Conservation (phyloP, 306 rosid genomes). For the Lathyrus oleraceus region DNA sequence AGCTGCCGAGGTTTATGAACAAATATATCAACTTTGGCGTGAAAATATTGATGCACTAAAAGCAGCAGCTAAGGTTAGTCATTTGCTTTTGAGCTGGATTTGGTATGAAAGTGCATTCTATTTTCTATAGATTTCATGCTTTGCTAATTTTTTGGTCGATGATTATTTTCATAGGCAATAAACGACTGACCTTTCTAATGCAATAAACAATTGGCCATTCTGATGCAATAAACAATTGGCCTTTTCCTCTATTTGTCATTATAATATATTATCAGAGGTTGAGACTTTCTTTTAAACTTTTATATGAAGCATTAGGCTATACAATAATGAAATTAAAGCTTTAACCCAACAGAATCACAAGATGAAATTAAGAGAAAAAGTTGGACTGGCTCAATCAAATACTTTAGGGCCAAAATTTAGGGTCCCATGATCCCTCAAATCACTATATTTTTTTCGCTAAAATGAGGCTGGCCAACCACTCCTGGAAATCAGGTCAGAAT, state of each 20-base stretch:
- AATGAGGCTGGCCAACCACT: not conserved
- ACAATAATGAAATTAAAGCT: slow-evolving; percentile 10
- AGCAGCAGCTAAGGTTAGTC: slow-evolving; percentile 62
- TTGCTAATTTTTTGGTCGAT: not conserved
- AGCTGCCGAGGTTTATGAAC: slow-evolving; percentile 74
- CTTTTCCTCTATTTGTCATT: slow-evolving; percentile 13
- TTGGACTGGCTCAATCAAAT: slow-evolving; percentile 3
- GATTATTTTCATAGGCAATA: not conserved
- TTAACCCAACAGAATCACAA: not conserved
- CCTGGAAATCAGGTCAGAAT: not conserved
- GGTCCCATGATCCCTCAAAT: not conserved
- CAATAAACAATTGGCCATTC: not conserved
- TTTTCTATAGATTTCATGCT: slow-evolving; percentile 10
- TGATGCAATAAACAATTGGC: not conserved
- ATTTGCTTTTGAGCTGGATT: slow-evolving; percentile 29
- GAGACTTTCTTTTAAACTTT: not conserved
- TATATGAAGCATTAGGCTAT: not conserved
- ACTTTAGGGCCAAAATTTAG: slow-evolving; percentile 18
- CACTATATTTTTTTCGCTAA: not conserved
- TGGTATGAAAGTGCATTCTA: slow-evolving; percentile 23
- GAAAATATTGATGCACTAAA: slow-evolving; percentile 78
- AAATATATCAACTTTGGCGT: slow-evolving; percentile 56
- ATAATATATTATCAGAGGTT: not conserved
- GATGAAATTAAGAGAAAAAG: slow-evolving; percentile 2
- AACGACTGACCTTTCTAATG: slow-evolving; percentile 6